These are phyloP conservation scores for Monosporascus sp. DNA, from an alignment of 2,329 filamentous ascomycete genomes.

Conservation along the genomic window DNA sequence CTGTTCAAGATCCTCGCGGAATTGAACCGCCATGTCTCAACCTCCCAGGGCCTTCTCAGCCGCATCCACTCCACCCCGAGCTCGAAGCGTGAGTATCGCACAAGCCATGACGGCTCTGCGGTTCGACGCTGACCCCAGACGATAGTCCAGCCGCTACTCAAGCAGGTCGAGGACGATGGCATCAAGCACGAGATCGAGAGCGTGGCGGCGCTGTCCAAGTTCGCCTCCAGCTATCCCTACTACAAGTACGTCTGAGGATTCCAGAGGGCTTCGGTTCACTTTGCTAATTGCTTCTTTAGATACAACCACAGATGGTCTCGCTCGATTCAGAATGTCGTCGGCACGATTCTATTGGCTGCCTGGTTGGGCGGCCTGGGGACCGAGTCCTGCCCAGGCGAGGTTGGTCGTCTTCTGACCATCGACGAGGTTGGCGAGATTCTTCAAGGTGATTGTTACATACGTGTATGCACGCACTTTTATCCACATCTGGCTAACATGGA, in stretches of 20 bases:
- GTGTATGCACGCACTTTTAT: not conserved
- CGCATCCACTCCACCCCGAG: conserved; percentile 83
- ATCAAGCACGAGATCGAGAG: conserved; percentile 69
- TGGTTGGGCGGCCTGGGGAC: conserved; percentile 74
- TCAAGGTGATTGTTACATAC: conserved; percentile 47
- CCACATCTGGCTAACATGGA: conserved; percentile 5
- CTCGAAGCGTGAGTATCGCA: conserved; percentile 39
- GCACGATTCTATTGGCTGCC: conserved; percentile 51
- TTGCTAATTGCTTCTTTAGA: conserved; percentile 28
- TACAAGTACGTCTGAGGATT: conserved; percentile 64
- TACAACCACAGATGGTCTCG: conserved; percentile 84
- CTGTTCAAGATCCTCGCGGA: conserved; percentile 75
- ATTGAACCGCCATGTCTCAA: conserved; percentile 77
- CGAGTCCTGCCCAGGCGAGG: conserved; percentile 47
- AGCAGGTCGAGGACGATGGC: conserved; percentile 60
- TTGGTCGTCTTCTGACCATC: conserved; percentile 71
- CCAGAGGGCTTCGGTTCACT: not conserved
- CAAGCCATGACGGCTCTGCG: not conserved
- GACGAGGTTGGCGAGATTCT: conserved; percentile 80
- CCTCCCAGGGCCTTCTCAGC: conserved; percentile 77
- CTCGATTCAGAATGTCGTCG: conserved; percentile 73
- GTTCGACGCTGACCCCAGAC: conserved; percentile 5
- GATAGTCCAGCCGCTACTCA: conserved; percentile 63
- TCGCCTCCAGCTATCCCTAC: conserved; percentile 85
- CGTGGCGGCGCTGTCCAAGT: conserved; percentile 62